Percentiles rank a stretch among this genome's conserved stretches.
Conservation (phyloP, 441 rosid genomes). For the Croton laevigatus region DNA sequence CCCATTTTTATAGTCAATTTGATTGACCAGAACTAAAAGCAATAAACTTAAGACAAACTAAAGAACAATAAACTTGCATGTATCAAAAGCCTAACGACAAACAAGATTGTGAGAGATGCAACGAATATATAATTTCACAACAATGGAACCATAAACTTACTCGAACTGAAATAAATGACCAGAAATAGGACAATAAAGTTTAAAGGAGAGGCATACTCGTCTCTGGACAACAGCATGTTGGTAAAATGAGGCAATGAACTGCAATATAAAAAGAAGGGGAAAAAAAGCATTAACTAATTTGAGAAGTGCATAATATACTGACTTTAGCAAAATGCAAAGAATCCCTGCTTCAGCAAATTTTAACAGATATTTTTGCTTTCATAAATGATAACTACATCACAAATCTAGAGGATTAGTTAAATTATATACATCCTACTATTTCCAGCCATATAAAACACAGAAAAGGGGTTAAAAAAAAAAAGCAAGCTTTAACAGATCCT, state of each 20-base stretch:
- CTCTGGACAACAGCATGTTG: constrained; percentile 94
- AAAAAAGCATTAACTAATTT: constrained; percentile 22
- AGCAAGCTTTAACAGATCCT: neutral
- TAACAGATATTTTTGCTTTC: constrained; percentile 2
- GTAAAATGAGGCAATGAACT: constrained; percentile 92
- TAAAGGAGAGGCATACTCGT: constrained; percentile 53
- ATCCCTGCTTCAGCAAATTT: constrained; percentile 1
- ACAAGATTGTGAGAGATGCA: neutral
- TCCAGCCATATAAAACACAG: neutral
- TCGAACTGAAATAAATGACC: neutral
- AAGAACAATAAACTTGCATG: neutral
- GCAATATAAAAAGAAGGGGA: constrained; percentile 28
- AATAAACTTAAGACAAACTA: constrained; percentile 8
- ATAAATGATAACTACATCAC: neutral
- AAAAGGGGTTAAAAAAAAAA: neutral
- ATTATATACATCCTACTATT: neutral
- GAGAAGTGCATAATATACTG: constrained; percentile 5
- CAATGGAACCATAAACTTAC: neutral
- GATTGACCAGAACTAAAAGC: neutral
- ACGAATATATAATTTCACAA: neutral
- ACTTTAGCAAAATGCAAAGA: neutral
- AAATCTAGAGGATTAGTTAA: neutral
- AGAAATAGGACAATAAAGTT: constrained; percentile 2
- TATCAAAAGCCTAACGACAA: neutral
- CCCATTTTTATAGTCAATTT: neutral